These are phyloP conservation scores for Chaetomium globosum DNA, from an alignment of 2,329 filamentous ascomycete genomes.

Conservation along the genomic window DNA sequence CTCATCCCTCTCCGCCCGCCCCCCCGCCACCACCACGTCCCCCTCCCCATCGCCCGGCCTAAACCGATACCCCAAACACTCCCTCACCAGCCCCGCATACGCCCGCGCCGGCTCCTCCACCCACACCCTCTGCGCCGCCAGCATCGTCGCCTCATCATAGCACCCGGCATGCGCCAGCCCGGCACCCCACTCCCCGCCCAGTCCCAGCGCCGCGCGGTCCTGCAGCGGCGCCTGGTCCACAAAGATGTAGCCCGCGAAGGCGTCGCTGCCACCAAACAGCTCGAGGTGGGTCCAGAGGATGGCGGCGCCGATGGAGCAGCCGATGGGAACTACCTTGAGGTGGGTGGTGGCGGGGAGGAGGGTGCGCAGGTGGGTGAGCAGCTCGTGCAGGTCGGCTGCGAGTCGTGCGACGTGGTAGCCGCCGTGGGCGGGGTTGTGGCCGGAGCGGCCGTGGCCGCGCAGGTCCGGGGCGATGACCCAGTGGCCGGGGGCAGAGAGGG, in stretches of 20 bases:
- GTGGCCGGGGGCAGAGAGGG: conserved; percentile 35
- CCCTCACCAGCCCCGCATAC: conserved; percentile 40
- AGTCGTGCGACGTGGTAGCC: conserved; percentile 48
- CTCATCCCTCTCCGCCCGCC: conserved; percentile 39
- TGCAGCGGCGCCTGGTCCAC: conserved; percentile 49
- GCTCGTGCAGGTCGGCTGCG: conserved; percentile 43
- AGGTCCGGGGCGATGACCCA: conserved; percentile 48
- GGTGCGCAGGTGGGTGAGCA: conserved; percentile 39
- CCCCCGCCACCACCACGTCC: conserved; percentile 35
- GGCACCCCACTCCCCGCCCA: conserved; percentile 40
- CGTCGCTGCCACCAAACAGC: conserved; percentile 41
- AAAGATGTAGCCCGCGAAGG: conserved; percentile 43
- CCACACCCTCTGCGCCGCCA: conserved; percentile 40
- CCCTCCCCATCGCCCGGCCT: conserved; percentile 38
- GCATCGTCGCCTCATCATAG: conserved; percentile 46
- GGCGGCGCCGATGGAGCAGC: conserved; percentile 48
- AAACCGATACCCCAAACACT: conserved; percentile 45
- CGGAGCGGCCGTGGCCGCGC: conserved; percentile 46
- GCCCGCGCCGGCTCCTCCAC: conserved; percentile 36
- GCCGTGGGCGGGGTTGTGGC: conserved; percentile 34
- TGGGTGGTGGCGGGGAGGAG: neutral
- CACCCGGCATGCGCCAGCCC: conserved; percentile 42
- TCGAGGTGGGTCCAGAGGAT: conserved; percentile 48
- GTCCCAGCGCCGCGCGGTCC: conserved; percentile 40
- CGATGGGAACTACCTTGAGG: conserved; percentile 41